These are phyloP conservation scores for Dalbergia cultrata DNA, from an alignment of 306 rosid genomes.

Conservation along the genomic window DNA sequence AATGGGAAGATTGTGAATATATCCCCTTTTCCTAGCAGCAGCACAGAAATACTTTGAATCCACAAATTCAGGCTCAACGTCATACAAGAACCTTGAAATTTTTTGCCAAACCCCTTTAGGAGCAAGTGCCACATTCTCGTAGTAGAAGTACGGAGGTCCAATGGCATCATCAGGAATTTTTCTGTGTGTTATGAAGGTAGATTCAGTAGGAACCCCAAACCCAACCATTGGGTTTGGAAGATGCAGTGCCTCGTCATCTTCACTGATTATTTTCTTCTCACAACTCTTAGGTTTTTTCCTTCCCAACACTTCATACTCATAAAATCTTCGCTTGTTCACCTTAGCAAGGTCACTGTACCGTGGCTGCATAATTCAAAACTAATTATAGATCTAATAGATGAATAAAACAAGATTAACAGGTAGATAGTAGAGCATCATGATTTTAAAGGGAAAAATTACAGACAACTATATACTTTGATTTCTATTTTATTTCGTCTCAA, in stretches of 20 bases:
- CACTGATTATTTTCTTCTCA: conserved; percentile 50
- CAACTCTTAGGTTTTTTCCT: conserved; percentile 59
- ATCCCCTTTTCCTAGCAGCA: conserved; percentile 93
- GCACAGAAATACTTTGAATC: conserved; percentile 93
- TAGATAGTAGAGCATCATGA: conserved; percentile 15
- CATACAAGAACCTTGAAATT: conserved; percentile 81
- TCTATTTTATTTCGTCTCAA: conserved; percentile 7
- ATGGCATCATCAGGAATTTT: conserved; percentile 73
- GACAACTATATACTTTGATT: conserved; percentile 24
- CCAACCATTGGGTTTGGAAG: conserved; percentile 93
- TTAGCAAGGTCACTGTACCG: conserved; percentile 46
- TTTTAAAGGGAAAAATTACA: background rate
- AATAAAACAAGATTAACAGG: background rate
- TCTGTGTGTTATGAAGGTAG: conserved; percentile 47
- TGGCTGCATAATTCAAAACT: conserved; percentile 61
- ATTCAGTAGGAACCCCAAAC: conserved; percentile 82
- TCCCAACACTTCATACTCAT: conserved; percentile 63
- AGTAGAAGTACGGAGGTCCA: conserved; percentile 94
- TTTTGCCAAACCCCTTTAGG: conserved; percentile 97
- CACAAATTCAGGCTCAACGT: conserved; percentile 89
- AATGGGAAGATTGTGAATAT: conserved; percentile 91
- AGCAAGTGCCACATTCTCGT: conserved; percentile 96
- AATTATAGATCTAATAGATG: conserved; percentile 13
- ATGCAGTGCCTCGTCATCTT: conserved; percentile 71
- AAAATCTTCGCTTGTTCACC: conserved; percentile 63